Conservation (phyloP, 345 rosid species). For the Ceriops zippeliana region DNA sequence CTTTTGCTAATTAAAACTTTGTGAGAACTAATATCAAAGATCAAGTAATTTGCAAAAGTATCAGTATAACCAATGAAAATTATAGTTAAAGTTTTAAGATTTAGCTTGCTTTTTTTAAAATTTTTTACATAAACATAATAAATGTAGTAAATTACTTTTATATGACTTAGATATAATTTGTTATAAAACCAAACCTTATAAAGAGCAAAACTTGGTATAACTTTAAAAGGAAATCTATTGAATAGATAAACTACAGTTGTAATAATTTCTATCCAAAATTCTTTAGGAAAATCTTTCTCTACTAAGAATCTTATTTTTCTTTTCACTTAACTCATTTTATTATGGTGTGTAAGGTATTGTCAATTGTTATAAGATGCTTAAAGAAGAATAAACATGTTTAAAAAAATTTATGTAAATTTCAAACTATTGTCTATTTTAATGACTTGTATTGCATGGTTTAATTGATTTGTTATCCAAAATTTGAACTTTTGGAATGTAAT, state of each 20-base stretch:
- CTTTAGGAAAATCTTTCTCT: background rate
- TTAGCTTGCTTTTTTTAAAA: background rate
- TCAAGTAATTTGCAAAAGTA: background rate
- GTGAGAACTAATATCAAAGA: background rate
- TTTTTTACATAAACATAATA: background rate
- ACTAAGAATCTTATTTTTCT: rapidly evolving
- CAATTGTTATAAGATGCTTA: background rate
- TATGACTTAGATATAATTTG: background rate
- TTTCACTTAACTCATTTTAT: background rate
- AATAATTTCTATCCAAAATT: background rate
- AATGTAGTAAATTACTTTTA: background rate
- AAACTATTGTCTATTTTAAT: background rate
- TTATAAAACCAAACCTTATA: background rate
- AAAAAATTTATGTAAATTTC: background rate
- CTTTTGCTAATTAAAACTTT: background rate
- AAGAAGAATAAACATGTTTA: background rate
- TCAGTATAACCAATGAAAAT: background rate
- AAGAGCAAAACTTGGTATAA: rapidly evolving
- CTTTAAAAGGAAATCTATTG: background rate
- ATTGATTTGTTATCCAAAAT: background rate
- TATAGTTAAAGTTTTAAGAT: background rate
- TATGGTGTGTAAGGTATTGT: background rate
- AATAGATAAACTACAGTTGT: background rate
- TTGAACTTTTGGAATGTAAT: background rate
- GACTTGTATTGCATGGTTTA: rapidly evolving